Percentiles rank a stretch among this genome's conserved stretches.
Evolutionary conservation across 164 flowering plant genomes (phyloP).

Genomic region (Vitis cinerea): DNA sequence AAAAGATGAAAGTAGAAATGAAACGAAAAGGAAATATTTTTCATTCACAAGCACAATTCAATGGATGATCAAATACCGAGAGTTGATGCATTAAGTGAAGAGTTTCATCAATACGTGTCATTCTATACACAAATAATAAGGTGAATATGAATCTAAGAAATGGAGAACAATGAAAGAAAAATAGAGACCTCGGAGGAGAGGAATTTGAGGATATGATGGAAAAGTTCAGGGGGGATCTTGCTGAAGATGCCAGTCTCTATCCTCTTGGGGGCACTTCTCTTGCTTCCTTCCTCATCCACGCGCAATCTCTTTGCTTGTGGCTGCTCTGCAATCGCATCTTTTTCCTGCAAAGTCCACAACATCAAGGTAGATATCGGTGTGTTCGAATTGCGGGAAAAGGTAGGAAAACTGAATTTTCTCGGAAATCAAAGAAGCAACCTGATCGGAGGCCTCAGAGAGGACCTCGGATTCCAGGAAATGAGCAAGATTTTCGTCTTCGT

Average conservation of each 20-base stretch:
- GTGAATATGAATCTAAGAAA: background rate
- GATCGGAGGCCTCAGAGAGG: constrained; percentile 52
- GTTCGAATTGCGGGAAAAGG: background rate
- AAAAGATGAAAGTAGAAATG: too few relatives aligned
- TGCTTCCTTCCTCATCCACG: constrained; percentile 10
- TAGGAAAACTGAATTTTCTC: background rate
- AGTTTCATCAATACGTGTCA: too few relatives aligned
- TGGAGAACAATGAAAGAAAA: background rate
- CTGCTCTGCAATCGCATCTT: constrained; percentile 11
- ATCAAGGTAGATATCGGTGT: background rate
- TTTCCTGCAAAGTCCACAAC: constrained; percentile 6
- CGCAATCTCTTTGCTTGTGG: constrained; percentile 41
- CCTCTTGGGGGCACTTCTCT: constrained; percentile 16
- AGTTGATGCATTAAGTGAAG: too few relatives aligned
- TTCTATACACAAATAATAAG: background rate
- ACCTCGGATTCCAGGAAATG: constrained; percentile 72
- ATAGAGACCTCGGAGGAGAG: constrained; percentile 82
- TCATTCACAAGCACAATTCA: too few relatives aligned
- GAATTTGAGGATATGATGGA: constrained; percentile 79
- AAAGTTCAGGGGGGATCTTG: constrained; percentile 78
- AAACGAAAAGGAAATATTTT: too few relatives aligned
- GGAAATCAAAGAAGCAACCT: constrained; percentile 16
- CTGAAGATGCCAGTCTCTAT: constrained; percentile 63
- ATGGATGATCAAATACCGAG: too few relatives aligned
- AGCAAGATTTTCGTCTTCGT: constrained; percentile 65